Conservation (phyloP, 495 filamentous ascomycete genomes). For the Extremus antarcticus region DNA sequence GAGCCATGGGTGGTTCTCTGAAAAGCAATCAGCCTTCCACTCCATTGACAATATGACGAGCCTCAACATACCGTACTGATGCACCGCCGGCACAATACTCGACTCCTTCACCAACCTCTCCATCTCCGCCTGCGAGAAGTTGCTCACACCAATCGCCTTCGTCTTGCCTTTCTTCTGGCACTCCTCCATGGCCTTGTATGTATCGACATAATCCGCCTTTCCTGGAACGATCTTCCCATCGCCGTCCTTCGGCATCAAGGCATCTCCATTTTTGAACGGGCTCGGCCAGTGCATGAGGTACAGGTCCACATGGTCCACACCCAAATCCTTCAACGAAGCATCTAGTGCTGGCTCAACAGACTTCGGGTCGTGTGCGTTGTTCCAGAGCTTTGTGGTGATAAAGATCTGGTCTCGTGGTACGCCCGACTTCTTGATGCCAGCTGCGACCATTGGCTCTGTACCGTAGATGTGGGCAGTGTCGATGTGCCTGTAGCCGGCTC, state of each 20-base stretch:
- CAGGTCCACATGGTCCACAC: constrained; percentile 27
- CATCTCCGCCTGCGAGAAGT: constrained; percentile 60
- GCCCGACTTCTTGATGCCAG: constrained; percentile 21
- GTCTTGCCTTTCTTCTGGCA: constrained; percentile 29
- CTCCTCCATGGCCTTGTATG: constrained; percentile 10
- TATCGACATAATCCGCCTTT: constrained; percentile 27
- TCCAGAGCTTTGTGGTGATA: constrained; percentile 27
- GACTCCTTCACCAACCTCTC: constrained; percentile 53
- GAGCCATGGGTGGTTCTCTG: constrained; percentile 34
- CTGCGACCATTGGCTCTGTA: constrained; percentile 23
- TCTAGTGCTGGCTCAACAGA: constrained; percentile 20
- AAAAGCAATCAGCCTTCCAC: background rate
- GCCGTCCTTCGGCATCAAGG: constrained; percentile 22
- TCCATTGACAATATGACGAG: background rate
- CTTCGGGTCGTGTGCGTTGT: constrained; percentile 24
- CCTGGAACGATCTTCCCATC: constrained; percentile 22
- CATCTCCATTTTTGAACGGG: constrained; percentile 21
- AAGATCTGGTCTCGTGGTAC: constrained; percentile 23
- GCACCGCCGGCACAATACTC: constrained; percentile 33
- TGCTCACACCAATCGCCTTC: constrained; percentile 64
- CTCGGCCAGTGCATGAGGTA: constrained; percentile 32
- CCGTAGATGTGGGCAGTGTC: constrained; percentile 28
- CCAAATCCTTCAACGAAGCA: constrained; percentile 20
- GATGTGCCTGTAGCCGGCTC: constrained; percentile 24
- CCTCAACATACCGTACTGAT: constrained; percentile 2